A percentile compares a stretch with the other conserved stretches of the same genome.
Conservation (phyloP, 805 yeast genomes). For the Kazachstania africana region DNA sequence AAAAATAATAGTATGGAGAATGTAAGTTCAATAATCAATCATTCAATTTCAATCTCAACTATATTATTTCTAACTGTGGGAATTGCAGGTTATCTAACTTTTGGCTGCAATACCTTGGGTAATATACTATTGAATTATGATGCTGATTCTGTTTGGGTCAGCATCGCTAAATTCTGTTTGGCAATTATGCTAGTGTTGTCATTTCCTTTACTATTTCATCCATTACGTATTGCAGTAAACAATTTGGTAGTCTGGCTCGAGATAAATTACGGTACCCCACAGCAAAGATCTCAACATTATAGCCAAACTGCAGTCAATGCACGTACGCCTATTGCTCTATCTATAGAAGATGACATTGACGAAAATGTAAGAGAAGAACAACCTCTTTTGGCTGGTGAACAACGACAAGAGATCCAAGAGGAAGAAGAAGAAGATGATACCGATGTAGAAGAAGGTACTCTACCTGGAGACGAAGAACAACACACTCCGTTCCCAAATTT, state of each 20-base stretch:
- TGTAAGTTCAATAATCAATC: slow-evolving; percentile 31
- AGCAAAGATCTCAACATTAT: too few species aligned
- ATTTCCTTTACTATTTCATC: slow-evolving; percentile 72
- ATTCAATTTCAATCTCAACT: slow-evolving; percentile 44
- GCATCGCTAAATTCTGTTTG: slow-evolving; percentile 46
- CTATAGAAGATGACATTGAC: slow-evolving; percentile 5
- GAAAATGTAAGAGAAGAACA: not conserved
- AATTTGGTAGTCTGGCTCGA: slow-evolving; percentile 46
- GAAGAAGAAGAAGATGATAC: slow-evolving; percentile 3
- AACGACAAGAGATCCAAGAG: slow-evolving; percentile 1
- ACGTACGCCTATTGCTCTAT: slow-evolving; percentile 7
- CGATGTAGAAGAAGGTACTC: slow-evolving; percentile 1
- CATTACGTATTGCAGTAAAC: slow-evolving; percentile 62
- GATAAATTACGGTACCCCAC: slow-evolving; percentile 3
- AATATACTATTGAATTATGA: slow-evolving; percentile 63
- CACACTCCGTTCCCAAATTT: slow-evolving; percentile 12
- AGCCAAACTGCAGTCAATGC: not conserved
- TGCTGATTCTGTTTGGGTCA: slow-evolving; percentile 35
- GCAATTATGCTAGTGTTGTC: slow-evolving; percentile 67
- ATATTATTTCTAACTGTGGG: slow-evolving; percentile 53
- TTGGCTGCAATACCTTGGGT: slow-evolving; percentile 54
- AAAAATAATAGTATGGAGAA: slow-evolving; percentile 40
- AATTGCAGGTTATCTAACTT: slow-evolving; percentile 57
- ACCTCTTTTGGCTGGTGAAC: not conserved
- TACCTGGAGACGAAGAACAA: slow-evolving; percentile 7